These are phyloP conservation scores for Lenzites betulinus DNA, from an alignment of 768 basidiomycete genomes.

Conservation along the genomic window DNA sequence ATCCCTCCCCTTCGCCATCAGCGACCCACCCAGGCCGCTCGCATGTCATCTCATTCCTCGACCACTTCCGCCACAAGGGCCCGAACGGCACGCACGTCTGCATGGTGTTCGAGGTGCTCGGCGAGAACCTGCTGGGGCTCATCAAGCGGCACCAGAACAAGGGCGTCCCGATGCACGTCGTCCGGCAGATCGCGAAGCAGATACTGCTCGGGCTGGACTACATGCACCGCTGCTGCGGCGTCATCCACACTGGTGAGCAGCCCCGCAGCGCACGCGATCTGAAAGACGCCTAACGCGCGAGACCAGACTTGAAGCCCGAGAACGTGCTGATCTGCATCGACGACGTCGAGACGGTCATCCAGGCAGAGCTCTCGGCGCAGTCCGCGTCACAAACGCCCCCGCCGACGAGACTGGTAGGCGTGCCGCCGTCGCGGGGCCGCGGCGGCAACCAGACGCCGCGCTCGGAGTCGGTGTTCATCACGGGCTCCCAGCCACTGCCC, in stretches of 20 bases:
- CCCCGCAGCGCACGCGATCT: background rate
- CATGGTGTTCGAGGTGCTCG: slow-evolving; percentile 99
- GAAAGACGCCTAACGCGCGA: slow-evolving; percentile 2
- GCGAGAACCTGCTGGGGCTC: slow-evolving; percentile 92
- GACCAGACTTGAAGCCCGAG: slow-evolving; percentile 89
- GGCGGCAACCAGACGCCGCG: slow-evolving; percentile 97
- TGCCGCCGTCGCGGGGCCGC: slow-evolving; percentile 89
- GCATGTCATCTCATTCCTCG: slow-evolving; percentile 96
- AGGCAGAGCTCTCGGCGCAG: slow-evolving; percentile 67
- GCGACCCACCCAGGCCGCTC: slow-evolving; percentile 84
- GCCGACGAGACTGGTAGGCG: slow-evolving; percentile 79
- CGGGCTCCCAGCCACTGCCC: slow-evolving; percentile 91
- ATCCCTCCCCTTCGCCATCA: slow-evolving; percentile 55
- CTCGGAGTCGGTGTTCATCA: slow-evolving; percentile 80
- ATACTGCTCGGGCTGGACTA: slow-evolving; percentile 94
- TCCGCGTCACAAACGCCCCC: slow-evolving; percentile 46
- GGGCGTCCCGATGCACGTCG: slow-evolving; percentile 90
- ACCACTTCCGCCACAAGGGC: slow-evolving; percentile 96
- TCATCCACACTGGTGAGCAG: slow-evolving; percentile 85
- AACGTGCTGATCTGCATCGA: slow-evolving; percentile 98
- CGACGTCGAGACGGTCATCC: slow-evolving; percentile 92
- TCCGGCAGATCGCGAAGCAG: slow-evolving; percentile 97
- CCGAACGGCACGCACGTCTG: slow-evolving; percentile 98
- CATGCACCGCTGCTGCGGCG: slow-evolving; percentile 95
- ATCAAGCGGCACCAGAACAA: slow-evolving; percentile 99